Conservation (phyloP, 2,329 filamentous ascomycete species). For the Sporothrix euskadiensis region DNA sequence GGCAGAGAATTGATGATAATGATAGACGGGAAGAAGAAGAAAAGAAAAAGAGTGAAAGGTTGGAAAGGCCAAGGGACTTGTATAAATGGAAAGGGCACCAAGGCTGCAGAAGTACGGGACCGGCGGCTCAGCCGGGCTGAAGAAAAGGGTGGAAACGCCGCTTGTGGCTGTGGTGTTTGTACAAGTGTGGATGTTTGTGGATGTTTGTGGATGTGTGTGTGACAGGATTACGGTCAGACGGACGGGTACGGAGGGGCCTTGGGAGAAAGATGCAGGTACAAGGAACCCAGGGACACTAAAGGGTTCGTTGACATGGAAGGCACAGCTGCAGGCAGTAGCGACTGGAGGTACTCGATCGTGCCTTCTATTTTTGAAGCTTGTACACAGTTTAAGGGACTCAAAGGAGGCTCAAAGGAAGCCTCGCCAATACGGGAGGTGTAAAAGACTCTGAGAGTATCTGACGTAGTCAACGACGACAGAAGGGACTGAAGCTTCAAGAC, state of each 20-base stretch:
- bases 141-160: background rate
- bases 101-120: background rate
- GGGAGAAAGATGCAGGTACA: background rate
- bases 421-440: background rate
- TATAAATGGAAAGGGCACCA: background rate
- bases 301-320: background rate
- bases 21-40: background rate
- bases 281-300: background rate
- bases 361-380: background rate
- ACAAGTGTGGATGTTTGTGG: background rate
- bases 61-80: background rate
- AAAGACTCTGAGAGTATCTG: background rate
- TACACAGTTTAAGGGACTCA: background rate
- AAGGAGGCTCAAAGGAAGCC: background rate
- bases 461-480: background rate
- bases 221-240: background rate
- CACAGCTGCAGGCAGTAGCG: background rate
- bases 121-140: background rate
- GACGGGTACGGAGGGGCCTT: background rate
- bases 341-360: background rate
- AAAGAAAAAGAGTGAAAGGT: background rate
- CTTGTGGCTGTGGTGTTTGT: conserved; percentile 11
- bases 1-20: background rate
- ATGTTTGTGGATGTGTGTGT: background rate
- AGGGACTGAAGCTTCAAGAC: background rate